Evolutionary conservation across 352 stramenopile species (phyloP), one percentile per base, ranked within the genome.

Genomic region (Globisporangium heterothallicum): DNA sequence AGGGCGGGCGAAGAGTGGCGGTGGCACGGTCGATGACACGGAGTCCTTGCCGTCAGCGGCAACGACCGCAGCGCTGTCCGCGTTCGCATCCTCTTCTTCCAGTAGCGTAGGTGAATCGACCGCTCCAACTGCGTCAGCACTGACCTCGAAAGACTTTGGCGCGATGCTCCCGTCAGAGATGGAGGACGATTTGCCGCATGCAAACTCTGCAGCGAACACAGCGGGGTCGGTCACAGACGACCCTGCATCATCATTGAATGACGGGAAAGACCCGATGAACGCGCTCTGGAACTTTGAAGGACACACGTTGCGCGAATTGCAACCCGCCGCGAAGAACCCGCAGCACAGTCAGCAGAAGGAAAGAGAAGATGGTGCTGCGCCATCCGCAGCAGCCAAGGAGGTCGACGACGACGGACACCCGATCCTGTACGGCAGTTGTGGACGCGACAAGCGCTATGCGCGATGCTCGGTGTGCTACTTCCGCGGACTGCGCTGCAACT

Each of bases 391-490:
- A 8, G 26, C 49, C 12, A 30, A 56, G 1, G 59, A 66, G 7
- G 40, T 77, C 10, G 78, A 88, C 21, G 48, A 67, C 2, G 63
- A 86, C 34, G 78, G 75, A 12, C 61, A 74, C 27, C 62, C 67
- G 0, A 51, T 88, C 4, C 57, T 88, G 26, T 83, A 74, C 58
- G 74, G 78, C 19, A 86, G 73, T 36, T 86, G 78, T 49, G 78
- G 78, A 5, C 72, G 78, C 25, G 73, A 84, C 42, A 88, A 88
- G 42, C 69, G 72, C 35, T 88, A 88, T 52, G 74, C 71, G 47
- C 70, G 78, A 29, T 88, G 78, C 49, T 82, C 74, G 1, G 78
- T 88, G 44, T 88, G 78, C 60, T 88, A 86, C 58, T 88, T 84
- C 45, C 72, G 78, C 42, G 78, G 74, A 5, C 56, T 79, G 35